Evolutionary conservation across 139 green algal species (phyloP).

Genomic region (Coelastrella sp.): DNA sequence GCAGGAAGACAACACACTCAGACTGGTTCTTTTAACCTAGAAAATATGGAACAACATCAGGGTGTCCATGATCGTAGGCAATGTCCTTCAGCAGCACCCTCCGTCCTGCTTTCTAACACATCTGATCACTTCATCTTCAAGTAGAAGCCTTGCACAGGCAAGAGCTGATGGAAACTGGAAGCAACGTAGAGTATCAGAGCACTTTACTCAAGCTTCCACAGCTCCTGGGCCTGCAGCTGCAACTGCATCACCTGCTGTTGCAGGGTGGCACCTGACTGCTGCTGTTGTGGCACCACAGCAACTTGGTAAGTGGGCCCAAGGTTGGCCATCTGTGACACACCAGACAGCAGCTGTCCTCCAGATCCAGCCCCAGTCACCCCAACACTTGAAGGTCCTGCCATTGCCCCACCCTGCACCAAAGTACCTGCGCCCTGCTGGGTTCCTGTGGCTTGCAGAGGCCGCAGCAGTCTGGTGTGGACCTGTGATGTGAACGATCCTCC

Average conservation of each 20-base stretch:
- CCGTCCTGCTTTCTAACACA: too few species aligned
- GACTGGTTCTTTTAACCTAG: too few species aligned
- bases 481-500: neutral
- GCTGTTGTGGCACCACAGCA: neutral
- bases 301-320: neutral
- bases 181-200: too few species aligned
- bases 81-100: too few species aligned
- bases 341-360: neutral
- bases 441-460: neutral
- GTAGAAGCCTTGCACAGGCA: too few species aligned
- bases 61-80: too few species aligned
- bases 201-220: neutral
- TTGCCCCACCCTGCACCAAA: neutral
- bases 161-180: too few species aligned
- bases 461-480: neutral
- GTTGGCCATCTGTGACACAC: neutral
- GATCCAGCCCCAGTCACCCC: neutral
- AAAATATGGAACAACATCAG: too few species aligned
- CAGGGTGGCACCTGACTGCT: neutral
- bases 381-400: neutral
- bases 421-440: neutral
- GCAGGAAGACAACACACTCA: too few species aligned
- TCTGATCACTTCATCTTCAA: too few species aligned
- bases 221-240: slow-evolving; percentile 17
- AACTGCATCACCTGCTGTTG: neutral